phyloP scores from a whole-genome alignment of 2,329 filamentous ascomycete species.

The Penicillium italicum region DNA sequence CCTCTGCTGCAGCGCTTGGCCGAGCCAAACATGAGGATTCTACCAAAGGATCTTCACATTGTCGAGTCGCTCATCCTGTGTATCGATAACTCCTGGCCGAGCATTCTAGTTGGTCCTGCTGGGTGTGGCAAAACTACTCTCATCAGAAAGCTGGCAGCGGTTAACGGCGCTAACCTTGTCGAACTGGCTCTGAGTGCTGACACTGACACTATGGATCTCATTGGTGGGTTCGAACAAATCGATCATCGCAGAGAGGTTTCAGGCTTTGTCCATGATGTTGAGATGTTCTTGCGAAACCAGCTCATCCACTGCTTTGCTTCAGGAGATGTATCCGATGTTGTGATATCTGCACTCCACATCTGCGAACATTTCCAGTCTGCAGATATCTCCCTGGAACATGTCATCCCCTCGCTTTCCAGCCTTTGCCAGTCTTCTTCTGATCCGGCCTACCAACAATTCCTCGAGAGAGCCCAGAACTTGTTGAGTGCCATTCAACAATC shows the following conservation, averaged over 20 bases:
- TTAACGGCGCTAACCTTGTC: slow-evolving; percentile 70
- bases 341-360: slow-evolving; percentile 30
- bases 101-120: slow-evolving; percentile 79
- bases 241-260: slow-evolving; percentile 73
- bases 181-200: slow-evolving; percentile 91
- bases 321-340: slow-evolving; percentile 19
- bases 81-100: slow-evolving; percentile 80
- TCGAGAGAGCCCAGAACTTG: slow-evolving; percentile 50
- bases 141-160: slow-evolving; percentile 73
- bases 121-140: slow-evolving; percentile 84
- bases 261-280: slow-evolving; percentile 54
- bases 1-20: slow-evolving; percentile 34
- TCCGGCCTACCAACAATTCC: slow-evolving; percentile 47
- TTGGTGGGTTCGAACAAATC: slow-evolving; percentile 93
- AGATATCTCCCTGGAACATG: slow-evolving; percentile 29
- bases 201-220: slow-evolving; percentile 93
- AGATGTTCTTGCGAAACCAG: slow-evolving; percentile 49
- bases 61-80: slow-evolving; percentile 86
- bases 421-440: slow-evolving; percentile 43
- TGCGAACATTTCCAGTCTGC: slow-evolving; percentile 31
- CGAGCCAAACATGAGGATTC: slow-evolving; percentile 34
- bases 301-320: slow-evolving; percentile 32
- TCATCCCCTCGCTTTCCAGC: slow-evolving; percentile 32
- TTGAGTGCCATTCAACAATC: slow-evolving; percentile 55
- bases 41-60: slow-evolving; percentile 55